Conservation (phyloP, 495 filamentous ascomycete genomes). For the Schizothecium vesticola region DNA sequence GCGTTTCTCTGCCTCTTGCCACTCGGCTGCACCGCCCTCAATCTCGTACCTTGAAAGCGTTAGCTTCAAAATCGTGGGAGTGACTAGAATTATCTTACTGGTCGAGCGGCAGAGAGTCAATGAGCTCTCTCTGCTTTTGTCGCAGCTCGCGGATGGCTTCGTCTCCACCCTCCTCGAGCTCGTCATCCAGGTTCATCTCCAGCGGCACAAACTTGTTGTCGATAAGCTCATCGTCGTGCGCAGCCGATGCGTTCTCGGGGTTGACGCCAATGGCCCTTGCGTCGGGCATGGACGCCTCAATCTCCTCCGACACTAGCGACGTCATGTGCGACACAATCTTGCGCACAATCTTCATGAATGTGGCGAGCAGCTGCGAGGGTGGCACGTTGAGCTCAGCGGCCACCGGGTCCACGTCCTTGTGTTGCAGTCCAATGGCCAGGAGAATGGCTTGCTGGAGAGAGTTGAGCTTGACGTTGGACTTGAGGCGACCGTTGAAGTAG, state of each 20-base stretch:
- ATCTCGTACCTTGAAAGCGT: slow-evolving; percentile 67
- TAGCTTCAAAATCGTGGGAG: slow-evolving; percentile 24
- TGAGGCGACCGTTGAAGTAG: slow-evolving; percentile 76
- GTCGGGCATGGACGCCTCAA: slow-evolving; percentile 64
- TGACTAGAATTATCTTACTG: slow-evolving; percentile 53
- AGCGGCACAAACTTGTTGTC: slow-evolving; percentile 63
- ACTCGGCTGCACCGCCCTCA: slow-evolving; percentile 61
- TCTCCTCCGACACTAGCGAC: slow-evolving; percentile 64
- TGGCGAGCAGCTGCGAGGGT: slow-evolving; percentile 77
- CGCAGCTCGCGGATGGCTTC: slow-evolving; percentile 64
- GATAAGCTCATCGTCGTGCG: slow-evolving; percentile 56
- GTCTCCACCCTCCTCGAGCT: slow-evolving; percentile 77
- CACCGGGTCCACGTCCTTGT: slow-evolving; percentile 74
- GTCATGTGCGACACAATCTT: slow-evolving; percentile 78
- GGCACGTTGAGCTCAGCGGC: slow-evolving; percentile 74
- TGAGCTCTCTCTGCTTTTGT: slow-evolving; percentile 72
- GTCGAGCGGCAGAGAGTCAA: slow-evolving; percentile 83
- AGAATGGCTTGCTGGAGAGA: slow-evolving; percentile 80
- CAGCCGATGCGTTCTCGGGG: slow-evolving; percentile 46
- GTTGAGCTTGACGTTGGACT: slow-evolving; percentile 58
- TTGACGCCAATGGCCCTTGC: slow-evolving; percentile 49
- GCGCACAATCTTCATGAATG: slow-evolving; percentile 93
- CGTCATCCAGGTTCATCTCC: slow-evolving; percentile 70
- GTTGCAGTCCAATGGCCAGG: slow-evolving; percentile 81
- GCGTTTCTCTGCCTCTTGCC: slow-evolving; percentile 80